Base-by-base conservation (phyloP, 495 filamentous ascomycete genomes). In the Corynascus novoguineensis region DNA sequence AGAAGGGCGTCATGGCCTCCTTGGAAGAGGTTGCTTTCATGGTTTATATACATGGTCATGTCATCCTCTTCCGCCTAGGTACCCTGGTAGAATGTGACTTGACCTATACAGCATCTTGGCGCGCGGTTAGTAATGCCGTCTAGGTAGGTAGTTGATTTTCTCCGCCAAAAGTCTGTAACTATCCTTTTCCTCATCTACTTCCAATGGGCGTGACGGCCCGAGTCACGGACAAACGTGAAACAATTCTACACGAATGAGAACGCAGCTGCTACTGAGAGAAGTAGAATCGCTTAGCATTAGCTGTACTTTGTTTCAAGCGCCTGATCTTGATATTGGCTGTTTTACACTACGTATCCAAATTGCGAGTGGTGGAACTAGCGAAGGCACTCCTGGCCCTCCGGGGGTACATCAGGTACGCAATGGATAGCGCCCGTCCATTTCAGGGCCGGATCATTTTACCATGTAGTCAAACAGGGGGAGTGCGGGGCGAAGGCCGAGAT, bases 181-280 rank as follows among this genome's bases (percentile, higher is more conserved):
- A n/a, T n/a, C n/a, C n/a, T n/a, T n/a, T n/a, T n/a, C n/a, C n/a
- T n/a, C n/a, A n/a, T n/a, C n/a, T n/a, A n/a, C n/a, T n/a, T n/a
- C n/a, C n/a, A n/a, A n/a, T n/a, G n/a, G n/a, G n/a, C n/a, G n/a
- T n/a, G n/a, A n/a, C n/a, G n/a, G 28, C 2, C 34, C n/a, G 8
- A 27, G 46, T 32, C 45, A 19, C n/a, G 28, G 28, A 49, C 11
- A 10, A 34, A 21, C 12, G 29, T 21, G 28, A 19, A 49, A 49
- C n/a, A 34, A 49, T 49, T 34, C 46, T 49, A 49, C 46, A 49
- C 46, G 46, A 49, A 49, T 49, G 28, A 47, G 45, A 47, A 29
- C 6, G 25, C 25, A 45, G 24, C 4, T 25, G 15, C 15, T 15
- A 17, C n/a, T 8, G n/a, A n/a, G n/a, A n/a, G 14, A 14, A 8